Conservation (phyloP, 305 asterid species). For the Ajuga reptans region DNA sequence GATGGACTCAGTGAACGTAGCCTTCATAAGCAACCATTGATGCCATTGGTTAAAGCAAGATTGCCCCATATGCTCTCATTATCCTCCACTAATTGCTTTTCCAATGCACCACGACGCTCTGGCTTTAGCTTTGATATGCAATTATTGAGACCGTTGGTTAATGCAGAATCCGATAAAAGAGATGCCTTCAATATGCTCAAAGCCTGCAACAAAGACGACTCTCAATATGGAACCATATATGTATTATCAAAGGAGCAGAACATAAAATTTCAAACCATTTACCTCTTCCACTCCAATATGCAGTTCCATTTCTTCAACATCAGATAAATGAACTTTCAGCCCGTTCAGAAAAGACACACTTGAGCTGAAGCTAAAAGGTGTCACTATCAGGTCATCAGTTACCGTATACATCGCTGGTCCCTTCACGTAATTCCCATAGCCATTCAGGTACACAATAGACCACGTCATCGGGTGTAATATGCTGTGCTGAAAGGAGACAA, state of each 20-base stretch:
- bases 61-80: no score
- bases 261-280: background rate
- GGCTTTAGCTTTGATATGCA: background rate
- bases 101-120: background rate
- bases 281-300: constrained; percentile 18
- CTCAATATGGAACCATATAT: background rate
- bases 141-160: constrained; percentile 7
- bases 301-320: constrained; percentile 15
- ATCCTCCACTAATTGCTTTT: no score
- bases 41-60: no score
- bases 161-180: constrained; percentile 9
- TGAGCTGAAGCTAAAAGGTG: background rate
- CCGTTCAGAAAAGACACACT: background rate
- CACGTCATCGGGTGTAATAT: no score
- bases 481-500: no score
- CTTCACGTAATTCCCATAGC: background rate
- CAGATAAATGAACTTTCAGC: background rate
- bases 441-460: background rate
- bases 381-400: constrained; percentile 17
- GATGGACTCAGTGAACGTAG: no score
- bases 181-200: constrained; percentile 16
- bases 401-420: constrained; percentile 2
- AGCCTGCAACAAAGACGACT: constrained; percentile 11
- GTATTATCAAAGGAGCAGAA: background rate
- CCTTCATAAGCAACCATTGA: no score